Conservation (phyloP, 1,284 basidiomycete species). For the Leccinum fallax region DNA sequence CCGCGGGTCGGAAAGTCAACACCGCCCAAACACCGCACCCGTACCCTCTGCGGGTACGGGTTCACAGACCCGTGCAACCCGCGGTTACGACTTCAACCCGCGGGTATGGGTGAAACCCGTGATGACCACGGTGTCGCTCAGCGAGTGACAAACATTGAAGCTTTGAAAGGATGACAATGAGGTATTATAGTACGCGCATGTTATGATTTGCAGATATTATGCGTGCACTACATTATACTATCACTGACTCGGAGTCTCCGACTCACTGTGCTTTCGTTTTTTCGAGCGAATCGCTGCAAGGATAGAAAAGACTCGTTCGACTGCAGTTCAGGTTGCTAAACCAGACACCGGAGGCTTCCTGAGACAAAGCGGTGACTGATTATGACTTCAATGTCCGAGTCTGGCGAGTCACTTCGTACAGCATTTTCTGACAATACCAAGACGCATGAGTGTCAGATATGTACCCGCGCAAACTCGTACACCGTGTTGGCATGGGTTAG, state of each 20-base stretch:
- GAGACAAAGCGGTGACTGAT: too few relatives aligned
- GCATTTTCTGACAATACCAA: too few relatives aligned
- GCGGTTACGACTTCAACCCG: neutral
- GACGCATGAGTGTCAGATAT: too few relatives aligned
- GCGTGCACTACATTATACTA: neutral
- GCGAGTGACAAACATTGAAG: too few relatives aligned
- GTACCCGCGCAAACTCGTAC: too few relatives aligned
- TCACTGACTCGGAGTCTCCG: neutral
- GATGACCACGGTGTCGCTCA: neutral
- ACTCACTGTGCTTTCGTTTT: neutral
- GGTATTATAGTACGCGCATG: neutral
- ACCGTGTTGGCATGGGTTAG: too few relatives aligned
- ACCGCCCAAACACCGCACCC: neutral
- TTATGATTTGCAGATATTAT: too few relatives aligned
- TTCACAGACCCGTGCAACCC: constrained; percentile 8
- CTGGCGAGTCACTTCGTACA: too few relatives aligned
- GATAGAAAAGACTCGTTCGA: neutral
- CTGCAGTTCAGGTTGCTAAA: too few relatives aligned
- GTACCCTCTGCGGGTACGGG: constrained; percentile 1
- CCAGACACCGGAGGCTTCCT: too few relatives aligned
- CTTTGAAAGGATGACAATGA: too few relatives aligned
- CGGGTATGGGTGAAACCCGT: neutral
- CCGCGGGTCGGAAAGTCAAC: constrained; percentile 1
- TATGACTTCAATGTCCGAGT: too few relatives aligned
- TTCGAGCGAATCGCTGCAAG: neutral